Evolutionary conservation across 768 basidiomycete genomes (phyloP).

Genomic region (Naganishia antarctica): DNA sequence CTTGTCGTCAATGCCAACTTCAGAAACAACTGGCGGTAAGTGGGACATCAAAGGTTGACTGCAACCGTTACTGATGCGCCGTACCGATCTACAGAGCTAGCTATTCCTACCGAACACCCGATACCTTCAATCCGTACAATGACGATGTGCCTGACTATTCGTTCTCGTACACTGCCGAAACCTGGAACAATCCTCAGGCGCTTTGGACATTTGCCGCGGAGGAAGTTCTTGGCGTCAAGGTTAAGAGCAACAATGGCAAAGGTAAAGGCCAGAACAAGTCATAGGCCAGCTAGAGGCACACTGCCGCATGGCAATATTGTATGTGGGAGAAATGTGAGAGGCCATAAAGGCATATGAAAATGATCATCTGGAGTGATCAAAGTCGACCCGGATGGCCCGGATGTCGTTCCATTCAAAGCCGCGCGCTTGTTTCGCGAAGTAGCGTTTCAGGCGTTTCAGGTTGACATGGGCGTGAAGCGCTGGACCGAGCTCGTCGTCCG

Average conservation of each 20-base stretch:
- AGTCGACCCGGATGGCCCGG: too few species aligned
- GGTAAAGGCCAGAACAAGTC: too few species aligned
- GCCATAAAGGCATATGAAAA: too few species aligned
- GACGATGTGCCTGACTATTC: constrained; percentile 7
- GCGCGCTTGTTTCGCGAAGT: too few species aligned
- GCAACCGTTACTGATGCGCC: not conserved
- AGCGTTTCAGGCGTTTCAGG: too few species aligned
- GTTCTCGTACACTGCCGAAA: constrained; percentile 18
- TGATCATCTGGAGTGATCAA: too few species aligned
- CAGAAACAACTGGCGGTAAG: constrained; percentile 25
- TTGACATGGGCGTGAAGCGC: too few species aligned
- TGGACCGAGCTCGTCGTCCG: too few species aligned
- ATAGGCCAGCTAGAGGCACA: too few species aligned
- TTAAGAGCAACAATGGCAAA: constrained; percentile 1
- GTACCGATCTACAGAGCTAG: not conserved
- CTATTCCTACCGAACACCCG: constrained; percentile 9
- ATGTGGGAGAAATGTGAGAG: too few species aligned
- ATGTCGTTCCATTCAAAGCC: too few species aligned
- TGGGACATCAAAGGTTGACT: not conserved
- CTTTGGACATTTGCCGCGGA: constrained; percentile 10
- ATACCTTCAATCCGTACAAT: constrained; percentile 15
- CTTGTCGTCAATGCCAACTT: constrained; percentile 22
- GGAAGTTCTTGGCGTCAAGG: constrained; percentile 11
- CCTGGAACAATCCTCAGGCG: constrained; percentile 22
- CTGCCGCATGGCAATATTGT: too few species aligned